Conservation (phyloP, 2,329 filamentous ascomycete genomes). For the Aspergillus sclerotialis region DNA sequence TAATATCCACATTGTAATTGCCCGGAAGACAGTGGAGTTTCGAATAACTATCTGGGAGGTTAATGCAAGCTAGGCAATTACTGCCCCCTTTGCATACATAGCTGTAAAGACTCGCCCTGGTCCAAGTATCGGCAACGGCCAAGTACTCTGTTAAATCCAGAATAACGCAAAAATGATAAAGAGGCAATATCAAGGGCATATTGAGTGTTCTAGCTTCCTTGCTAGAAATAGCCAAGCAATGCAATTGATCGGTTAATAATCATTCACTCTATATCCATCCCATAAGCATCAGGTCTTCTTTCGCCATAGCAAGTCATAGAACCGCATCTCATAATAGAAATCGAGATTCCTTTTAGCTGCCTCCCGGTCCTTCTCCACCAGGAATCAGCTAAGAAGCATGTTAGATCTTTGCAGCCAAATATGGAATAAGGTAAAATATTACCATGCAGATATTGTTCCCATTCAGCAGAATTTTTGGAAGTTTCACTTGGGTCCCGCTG, state of each 20-base stretch:
- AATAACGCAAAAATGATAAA: neutral
- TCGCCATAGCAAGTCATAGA: slow-evolving; percentile 5
- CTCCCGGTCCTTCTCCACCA: slow-evolving; percentile 63
- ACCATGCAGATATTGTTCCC: slow-evolving; percentile 99
- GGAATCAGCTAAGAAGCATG: slow-evolving; percentile 59
- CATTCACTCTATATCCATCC: slow-evolving; percentile 2
- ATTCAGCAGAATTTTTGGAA: slow-evolving; percentile 91
- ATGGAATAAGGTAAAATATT: slow-evolving; percentile 19
- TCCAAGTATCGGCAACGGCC: too few species aligned
- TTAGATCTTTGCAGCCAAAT: neutral
- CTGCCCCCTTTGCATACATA: too few species aligned
- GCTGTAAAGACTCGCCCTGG: too few species aligned
- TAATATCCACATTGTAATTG: too few species aligned
- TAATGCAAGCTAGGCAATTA: too few species aligned
- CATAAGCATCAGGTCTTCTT: too few species aligned
- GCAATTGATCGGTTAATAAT: slow-evolving; percentile 1
- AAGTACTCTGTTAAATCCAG: too few species aligned
- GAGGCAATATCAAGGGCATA: neutral
- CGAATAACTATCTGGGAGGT: too few species aligned
- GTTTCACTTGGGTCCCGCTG: slow-evolving; percentile 75
- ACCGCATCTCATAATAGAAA: too few species aligned
- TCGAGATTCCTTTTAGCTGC: too few species aligned
- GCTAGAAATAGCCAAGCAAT: neutral
- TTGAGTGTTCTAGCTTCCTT: too few species aligned
- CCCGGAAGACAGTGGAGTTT: too few species aligned